Percentiles rank a stretch among this genome's conserved stretches.
phyloP scores from a whole-genome alignment of 208 protist species.

The Trichomonas vaginalis region DNA sequence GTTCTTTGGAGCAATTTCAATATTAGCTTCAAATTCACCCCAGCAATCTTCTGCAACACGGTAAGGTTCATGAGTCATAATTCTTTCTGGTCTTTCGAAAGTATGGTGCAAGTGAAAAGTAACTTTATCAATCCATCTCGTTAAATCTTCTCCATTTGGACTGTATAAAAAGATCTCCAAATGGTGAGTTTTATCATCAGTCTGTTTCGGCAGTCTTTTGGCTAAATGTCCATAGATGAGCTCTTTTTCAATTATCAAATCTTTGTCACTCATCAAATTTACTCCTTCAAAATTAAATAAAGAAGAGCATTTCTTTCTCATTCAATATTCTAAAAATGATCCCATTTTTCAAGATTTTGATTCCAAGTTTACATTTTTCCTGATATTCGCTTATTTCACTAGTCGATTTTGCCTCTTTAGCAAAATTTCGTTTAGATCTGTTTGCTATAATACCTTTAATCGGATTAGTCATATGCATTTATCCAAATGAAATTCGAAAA shows the following conservation, averaged over 20 bases:
- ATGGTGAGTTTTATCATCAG: background rate
- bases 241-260: background rate
- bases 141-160: background rate
- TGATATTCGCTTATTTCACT: too few species aligned
- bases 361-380: too few species aligned
- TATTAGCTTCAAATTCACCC: slow-evolving; percentile 8
- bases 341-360: too few species aligned
- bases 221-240: background rate
- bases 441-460: too few species aligned
- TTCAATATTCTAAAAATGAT: too few species aligned
- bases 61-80: background rate
- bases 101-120: background rate
- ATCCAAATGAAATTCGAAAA: too few species aligned
- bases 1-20: background rate
- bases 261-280: background rate
- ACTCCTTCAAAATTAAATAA: too few species aligned
- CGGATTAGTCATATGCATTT: too few species aligned
- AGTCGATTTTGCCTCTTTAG: too few species aligned
- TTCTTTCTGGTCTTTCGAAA: background rate
- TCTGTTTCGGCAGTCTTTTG: background rate
- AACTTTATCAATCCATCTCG: background rate
- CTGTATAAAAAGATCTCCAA: background rate
- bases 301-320: too few species aligned
- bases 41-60: background rate
- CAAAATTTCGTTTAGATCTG: too few species aligned